phyloP scores from a whole-genome alignment of 352 stramenopile species.

The Pythium sukuiense region DNA sequence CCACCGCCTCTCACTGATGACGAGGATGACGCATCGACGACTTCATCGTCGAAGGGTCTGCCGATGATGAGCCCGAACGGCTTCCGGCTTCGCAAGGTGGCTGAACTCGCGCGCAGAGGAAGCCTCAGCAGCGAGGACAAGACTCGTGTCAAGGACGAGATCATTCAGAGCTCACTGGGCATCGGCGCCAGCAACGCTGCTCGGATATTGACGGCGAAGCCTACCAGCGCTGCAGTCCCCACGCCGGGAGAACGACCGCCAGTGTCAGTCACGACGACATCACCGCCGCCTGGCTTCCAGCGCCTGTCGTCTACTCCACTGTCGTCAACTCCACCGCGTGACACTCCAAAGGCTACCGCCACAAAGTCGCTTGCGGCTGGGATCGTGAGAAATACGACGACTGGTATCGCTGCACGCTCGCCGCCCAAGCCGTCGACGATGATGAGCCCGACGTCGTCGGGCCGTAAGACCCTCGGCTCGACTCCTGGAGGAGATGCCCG shows the following conservation, averaged over 20 bases:
- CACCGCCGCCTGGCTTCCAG: slow-evolving; percentile 51
- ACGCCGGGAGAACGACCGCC: slow-evolving; percentile 31
- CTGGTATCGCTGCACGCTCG: slow-evolving; percentile 33
- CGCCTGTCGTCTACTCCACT: slow-evolving; percentile 35
- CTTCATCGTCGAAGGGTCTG: slow-evolving; percentile 56
- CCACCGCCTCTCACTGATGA: slow-evolving; percentile 63
- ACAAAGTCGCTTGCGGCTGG: slow-evolving; percentile 56
- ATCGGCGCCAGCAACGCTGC: slow-evolving; percentile 65
- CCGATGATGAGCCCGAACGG: slow-evolving; percentile 87
- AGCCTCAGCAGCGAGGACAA: slow-evolving; percentile 84
- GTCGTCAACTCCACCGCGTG: slow-evolving; percentile 21
- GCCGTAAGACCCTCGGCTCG: slow-evolving; percentile 29
- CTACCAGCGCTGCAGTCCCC: slow-evolving; percentile 14
- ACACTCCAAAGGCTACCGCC: slow-evolving; percentile 47
- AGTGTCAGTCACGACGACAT: slow-evolving; percentile 19
- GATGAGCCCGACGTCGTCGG: slow-evolving; percentile 28
- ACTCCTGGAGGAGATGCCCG: slow-evolving; percentile 15
- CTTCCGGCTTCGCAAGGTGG: slow-evolving; percentile 71
- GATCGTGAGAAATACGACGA: slow-evolving; percentile 51
- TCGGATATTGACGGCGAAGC: slow-evolving; percentile 56
- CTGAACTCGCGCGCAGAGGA: slow-evolving; percentile 71
- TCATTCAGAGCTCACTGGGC: slow-evolving; percentile 85
- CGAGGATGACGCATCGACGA: slow-evolving; percentile 62
- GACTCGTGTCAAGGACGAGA: slow-evolving; percentile 82
- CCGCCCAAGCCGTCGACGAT: slow-evolving; percentile 27